Evolutionary conservation across 257 asterid species (phyloP).

Genomic region (Scutellaria barbata): DNA sequence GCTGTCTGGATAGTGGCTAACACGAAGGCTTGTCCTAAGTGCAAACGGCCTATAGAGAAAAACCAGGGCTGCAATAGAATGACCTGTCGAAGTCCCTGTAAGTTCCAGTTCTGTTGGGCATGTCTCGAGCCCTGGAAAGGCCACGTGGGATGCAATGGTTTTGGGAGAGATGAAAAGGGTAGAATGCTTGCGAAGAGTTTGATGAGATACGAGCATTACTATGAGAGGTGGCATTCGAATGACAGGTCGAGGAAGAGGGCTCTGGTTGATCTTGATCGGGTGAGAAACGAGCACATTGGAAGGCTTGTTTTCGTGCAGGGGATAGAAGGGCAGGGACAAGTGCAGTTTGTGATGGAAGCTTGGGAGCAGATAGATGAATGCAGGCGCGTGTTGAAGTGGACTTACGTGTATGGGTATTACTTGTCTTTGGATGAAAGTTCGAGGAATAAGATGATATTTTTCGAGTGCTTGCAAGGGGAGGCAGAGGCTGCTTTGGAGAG

Average conservation of each 20-base stretch:
- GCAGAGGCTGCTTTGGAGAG: conserved; percentile 51
- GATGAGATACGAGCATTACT: conserved; percentile 41
- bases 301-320: neutral
- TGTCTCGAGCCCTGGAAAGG: conserved; percentile 18
- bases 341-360: conserved; percentile 39
- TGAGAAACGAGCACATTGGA: neutral
- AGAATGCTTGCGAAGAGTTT: neutral
- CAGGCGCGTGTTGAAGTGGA: conserved; percentile 57
- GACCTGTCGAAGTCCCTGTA: conserved; percentile 44
- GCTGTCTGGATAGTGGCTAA: conserved; percentile 36
- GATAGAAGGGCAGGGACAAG: neutral
- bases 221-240: conserved; percentile 40
- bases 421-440: neutral
- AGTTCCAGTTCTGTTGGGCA: conserved; percentile 44
- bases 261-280: conserved; percentile 10
- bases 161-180: neutral
- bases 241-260: conserved; percentile 35
- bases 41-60: conserved; percentile 43
- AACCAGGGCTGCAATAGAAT: conserved; percentile 46
- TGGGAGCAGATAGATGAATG: conserved; percentile 63
- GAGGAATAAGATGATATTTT: conserved; percentile 27
- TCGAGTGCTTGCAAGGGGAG: conserved; percentile 49
- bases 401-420: conserved; percentile 50
- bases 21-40: conserved; percentile 53
- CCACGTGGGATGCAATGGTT: neutral